phyloP scores from a whole-genome alignment of 2,329 filamentous ascomycete genomes.

The Myriosclerotinia curreyana region DNA sequence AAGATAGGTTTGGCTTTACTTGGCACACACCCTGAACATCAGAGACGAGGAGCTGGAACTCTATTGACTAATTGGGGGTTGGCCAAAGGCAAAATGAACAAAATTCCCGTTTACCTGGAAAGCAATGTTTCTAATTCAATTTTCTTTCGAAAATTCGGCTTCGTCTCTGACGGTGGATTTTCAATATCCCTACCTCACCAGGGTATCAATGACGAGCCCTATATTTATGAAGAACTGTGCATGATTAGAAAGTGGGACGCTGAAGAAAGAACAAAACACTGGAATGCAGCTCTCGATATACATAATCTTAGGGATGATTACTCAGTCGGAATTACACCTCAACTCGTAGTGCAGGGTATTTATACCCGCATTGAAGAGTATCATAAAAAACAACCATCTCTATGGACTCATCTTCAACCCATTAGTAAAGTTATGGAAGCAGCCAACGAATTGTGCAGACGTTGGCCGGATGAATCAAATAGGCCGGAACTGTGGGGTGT shows the following conservation, averaged over 20 bases:
- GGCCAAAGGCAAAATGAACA: constrained; percentile 26
- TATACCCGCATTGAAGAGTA: constrained; percentile 43
- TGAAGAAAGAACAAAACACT: constrained; percentile 25
- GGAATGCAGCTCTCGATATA: constrained; percentile 37
- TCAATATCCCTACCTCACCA: constrained; percentile 29
- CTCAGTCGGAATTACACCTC: constrained; percentile 33
- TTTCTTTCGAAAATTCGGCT: constrained; percentile 33
- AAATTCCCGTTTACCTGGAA: constrained; percentile 33
- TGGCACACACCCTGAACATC: constrained; percentile 30
- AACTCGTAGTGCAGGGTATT: constrained; percentile 33
- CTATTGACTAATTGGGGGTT: constrained; percentile 34
- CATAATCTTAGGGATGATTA: constrained; percentile 32
- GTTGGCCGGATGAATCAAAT: constrained; percentile 42
- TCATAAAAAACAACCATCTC: constrained; percentile 45
- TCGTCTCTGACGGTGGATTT: constrained; percentile 30
- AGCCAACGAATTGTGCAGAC: constrained; percentile 43
- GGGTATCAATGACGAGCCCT: constrained; percentile 13
- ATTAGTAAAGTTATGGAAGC: constrained; percentile 43
- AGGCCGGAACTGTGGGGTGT: constrained; percentile 51
- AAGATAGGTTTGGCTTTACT: constrained; percentile 34
- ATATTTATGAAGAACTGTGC: constrained; percentile 33
- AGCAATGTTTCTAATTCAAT: constrained; percentile 30
- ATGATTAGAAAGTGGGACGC: constrained; percentile 32
- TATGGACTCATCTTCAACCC: constrained; percentile 50
- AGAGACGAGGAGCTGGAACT: constrained; percentile 32